phyloP scores from a whole-genome alignment of 1,284 basidiomycete species.

The Ganoderma sinense region DNA sequence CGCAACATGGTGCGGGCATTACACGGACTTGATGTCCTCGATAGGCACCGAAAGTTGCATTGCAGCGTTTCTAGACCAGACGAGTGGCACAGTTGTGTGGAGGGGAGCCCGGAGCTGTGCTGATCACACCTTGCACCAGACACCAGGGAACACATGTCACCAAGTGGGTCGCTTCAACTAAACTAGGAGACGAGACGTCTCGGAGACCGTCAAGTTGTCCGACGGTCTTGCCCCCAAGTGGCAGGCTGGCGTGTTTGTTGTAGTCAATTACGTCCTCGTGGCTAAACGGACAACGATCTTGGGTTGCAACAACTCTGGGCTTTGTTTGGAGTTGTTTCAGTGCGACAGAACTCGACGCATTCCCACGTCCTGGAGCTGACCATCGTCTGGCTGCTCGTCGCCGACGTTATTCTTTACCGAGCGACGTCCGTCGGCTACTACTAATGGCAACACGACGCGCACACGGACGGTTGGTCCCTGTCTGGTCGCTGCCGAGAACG shows the following conservation, averaged over 20 bases:
- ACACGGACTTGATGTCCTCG: conserved; percentile 15
- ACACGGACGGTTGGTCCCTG: conserved; percentile 11
- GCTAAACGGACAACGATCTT: not conserved
- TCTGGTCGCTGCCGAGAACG: not conserved
- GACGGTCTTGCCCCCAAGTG: conserved; percentile 1
- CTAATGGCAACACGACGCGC: not conserved
- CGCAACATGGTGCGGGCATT: not conserved
- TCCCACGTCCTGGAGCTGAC: not conserved
- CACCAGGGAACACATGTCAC: not conserved
- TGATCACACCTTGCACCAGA: conserved; percentile 1
- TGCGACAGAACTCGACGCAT: not conserved
- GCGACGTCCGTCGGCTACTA: conserved; percentile 20
- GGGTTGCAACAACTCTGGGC: conserved; percentile 11
- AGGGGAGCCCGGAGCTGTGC: not conserved
- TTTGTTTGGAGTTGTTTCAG: conserved; percentile 9
- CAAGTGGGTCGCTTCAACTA: not conserved
- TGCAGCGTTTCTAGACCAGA: conserved; percentile 15
- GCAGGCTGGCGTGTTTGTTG: not conserved
- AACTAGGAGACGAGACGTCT: not conserved
- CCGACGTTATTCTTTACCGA: conserved; percentile 15
- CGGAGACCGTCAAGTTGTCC: not conserved
- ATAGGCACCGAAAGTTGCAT: conserved; percentile 15
- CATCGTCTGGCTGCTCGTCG: not conserved
- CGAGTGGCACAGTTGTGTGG: conserved; percentile 26
- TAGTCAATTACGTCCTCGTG: conserved; percentile 2